Base-by-base conservation (phyloP, 495 filamentous ascomycete genomes). In the Friedmanniomyces simplex region DNA sequence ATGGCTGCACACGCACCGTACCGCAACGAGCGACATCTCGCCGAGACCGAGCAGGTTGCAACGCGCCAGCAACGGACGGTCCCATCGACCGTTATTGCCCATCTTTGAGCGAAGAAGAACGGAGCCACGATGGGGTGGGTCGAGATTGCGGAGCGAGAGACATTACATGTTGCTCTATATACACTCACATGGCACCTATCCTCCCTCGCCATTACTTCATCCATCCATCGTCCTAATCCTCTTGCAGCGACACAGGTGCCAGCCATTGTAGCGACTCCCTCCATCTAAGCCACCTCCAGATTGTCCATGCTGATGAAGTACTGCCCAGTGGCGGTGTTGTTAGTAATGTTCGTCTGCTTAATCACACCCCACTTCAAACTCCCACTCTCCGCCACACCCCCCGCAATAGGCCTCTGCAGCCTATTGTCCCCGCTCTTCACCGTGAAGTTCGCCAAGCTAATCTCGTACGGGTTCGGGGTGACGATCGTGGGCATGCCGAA, bases 381-480 rank as follows among this genome's bases (percentile, higher is more conserved):
- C 2, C 77, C 76, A 16, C 72, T 74, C 60, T 73, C 76, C 30
- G 77, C 73, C 0, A 67, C 62, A 0, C 74, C 76, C 8, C 71
- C 75, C 21, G 69, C 71, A 28, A 73, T 64, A 18, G 72, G 73
- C 51, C 71, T 68, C 58, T 66, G 64, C 43, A 84, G 63, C 54
- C 67, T 74, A 61, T 82, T 83, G 36, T 73, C 78, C 0, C 80
- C 79, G 20, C 68, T 69, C 57, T 74, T 66, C 18, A 84, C 77
- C n/a, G 77, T 79, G 64, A 83, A 83, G 56, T 79, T 79, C 1
- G 81, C 82, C 55, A 85, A 55, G 26, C 70, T 63, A 18, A 82
- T 78, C 68, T 83, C 81, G 62, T 74, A 72, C 20, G 57, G 52
- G 47, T 70, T 71, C 25, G 69, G 24, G 28, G 22, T 67, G 10